Percentiles rank a stretch among this genome's conserved stretches.
Evolutionary conservation across 1,284 basidiomycete genomes (phyloP).

Genomic region (Puccinia brachypodii): DNA sequence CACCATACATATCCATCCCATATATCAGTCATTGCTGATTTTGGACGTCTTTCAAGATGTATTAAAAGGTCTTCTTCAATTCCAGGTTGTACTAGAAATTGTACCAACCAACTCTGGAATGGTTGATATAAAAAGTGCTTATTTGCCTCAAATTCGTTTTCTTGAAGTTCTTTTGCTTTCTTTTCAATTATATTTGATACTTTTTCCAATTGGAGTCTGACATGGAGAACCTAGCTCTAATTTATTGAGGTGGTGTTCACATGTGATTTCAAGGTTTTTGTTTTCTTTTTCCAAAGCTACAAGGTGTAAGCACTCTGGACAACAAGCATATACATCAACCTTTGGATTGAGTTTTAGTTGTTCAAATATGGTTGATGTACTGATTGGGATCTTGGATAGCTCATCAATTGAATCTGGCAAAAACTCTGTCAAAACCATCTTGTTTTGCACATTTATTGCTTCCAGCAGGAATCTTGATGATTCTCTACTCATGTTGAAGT

Average conservation of each 20-base stretch:
- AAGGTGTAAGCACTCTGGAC: slow-evolving; percentile 7
- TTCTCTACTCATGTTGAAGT: slow-evolving; percentile 11
- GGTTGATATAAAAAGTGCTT: slow-evolving; percentile 28
- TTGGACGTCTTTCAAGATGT: not conserved
- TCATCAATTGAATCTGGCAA: not conserved
- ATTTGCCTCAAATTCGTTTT: slow-evolving; percentile 9
- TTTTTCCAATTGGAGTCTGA: slow-evolving; percentile 18
- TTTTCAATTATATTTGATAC: not conserved
- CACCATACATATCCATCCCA: slow-evolving; percentile 25
- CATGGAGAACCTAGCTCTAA: not conserved
- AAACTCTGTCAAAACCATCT: not conserved
- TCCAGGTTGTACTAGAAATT: slow-evolving; percentile 7
- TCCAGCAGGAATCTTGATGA: not conserved
- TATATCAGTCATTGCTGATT: slow-evolving; percentile 9
- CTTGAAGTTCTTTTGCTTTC: slow-evolving; percentile 3
- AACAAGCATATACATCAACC: not conserved
- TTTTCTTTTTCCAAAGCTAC: slow-evolving; percentile 3
- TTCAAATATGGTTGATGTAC: slow-evolving; percentile 5
- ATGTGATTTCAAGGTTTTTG: not conserved
- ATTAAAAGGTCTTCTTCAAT: slow-evolving; percentile 9
- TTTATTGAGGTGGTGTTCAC: slow-evolving; percentile 1
- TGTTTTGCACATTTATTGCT: slow-evolving; percentile 17
- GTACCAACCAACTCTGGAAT: slow-evolving; percentile 4
- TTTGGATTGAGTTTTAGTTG: not conserved
- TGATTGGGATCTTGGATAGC: not conserved